Conservation (phyloP, 129 eudicot genomes). For the Artemisia annua region DNA sequence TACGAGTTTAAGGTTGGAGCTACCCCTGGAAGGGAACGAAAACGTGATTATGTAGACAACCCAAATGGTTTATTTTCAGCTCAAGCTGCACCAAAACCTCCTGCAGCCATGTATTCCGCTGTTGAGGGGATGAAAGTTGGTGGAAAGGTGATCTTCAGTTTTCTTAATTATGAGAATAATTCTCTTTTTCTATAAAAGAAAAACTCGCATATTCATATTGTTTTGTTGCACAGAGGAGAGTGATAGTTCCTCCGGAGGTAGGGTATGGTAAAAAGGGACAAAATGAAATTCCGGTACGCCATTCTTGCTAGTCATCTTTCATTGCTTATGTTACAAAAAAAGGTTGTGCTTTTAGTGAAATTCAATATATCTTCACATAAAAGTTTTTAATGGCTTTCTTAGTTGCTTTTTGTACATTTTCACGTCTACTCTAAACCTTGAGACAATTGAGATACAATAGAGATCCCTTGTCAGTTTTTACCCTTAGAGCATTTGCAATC, state of each 20-base stretch:
- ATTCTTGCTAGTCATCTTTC: background rate
- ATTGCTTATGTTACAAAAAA: background rate
- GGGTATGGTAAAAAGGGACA: constrained; percentile 86
- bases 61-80: constrained; percentile 96
- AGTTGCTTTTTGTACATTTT: too few relatives aligned
- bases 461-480: background rate
- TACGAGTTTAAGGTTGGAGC: constrained; percentile 88
- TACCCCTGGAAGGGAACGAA: constrained; percentile 87
- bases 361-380: too few relatives aligned
- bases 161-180: background rate
- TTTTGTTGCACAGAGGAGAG: constrained; percentile 62
- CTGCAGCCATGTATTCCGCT: constrained; percentile 75
- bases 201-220: background rate
- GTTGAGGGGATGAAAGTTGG: constrained; percentile 96
- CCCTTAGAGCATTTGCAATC: too few relatives aligned
- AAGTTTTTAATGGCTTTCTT: too few relatives aligned
- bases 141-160: constrained; percentile 56
- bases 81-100: constrained; percentile 99
- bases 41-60: constrained; percentile 88
- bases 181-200: background rate
- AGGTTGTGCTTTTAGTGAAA: background rate
- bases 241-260: constrained; percentile 89
- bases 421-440: too few relatives aligned
- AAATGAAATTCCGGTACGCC: constrained; percentile 88
- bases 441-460: too few relatives aligned